Evolutionary conservation across 2,329 filamentous ascomycete genomes (phyloP), one percentile per base, ranked within the genome.

Genomic region (Colletotrichum graminicola): DNA sequence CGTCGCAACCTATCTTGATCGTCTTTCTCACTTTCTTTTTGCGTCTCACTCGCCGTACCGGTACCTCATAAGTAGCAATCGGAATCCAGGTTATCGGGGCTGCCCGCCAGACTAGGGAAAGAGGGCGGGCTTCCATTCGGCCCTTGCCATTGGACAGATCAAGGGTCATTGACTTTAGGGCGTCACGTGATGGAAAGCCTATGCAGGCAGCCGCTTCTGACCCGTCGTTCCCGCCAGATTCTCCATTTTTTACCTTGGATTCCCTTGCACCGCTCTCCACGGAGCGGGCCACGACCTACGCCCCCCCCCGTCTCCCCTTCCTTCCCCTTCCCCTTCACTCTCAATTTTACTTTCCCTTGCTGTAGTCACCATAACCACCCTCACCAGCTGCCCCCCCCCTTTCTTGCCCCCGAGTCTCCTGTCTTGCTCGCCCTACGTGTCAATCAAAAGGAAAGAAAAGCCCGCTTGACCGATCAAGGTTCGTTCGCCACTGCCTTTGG

Each of bases 161-260:
- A 21, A 36, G 26, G 43, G 51, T 67, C 62, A 71, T 71, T 60
- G 43, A 56, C 39, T 70, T 64, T 65, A 67, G 36, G 54, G 55
- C 12, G 14, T 71, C 68, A 72, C 70, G 70, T 72, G 70, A 72
- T 12, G 14, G 7, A 10, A 49, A n/a, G 49, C 54, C 39, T 45
- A 72, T 72, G 70, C 70, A 72, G 70, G 70, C 70, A 72, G 55
- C 70, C 70, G 67, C n/a, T 49, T 67, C 18, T 71, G 67, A 43
- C 63, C 67, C 67, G 70, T 70, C 66, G 66, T 49, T 72, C 70
- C 70, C 70, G 66, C 66, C 21, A 45, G 39, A 34, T 60, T 65
- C 64, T 39, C 70, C 70, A 65, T 60, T 61, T 72, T 68, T 72
- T 72, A 49, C 66, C 55, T 51, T 52, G 29, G 63, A 67, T 57